Conservation (phyloP, 495 filamentous ascomycete genomes). For the Penicillium paradoxum region DNA sequence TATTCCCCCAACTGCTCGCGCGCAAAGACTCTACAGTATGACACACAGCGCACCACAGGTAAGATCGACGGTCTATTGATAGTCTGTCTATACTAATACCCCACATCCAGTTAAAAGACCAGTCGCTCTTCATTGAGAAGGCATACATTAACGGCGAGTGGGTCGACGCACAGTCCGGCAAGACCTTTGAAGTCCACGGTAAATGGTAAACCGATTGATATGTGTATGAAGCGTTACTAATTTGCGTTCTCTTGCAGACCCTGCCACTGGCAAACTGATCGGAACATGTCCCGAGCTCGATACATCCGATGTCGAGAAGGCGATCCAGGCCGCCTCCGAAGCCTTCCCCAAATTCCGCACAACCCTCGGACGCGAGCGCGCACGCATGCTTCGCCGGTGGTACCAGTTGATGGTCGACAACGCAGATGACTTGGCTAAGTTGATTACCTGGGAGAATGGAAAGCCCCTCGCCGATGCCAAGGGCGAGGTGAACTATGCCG, state of each 20-base stretch:
- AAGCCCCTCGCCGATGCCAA: slow-evolving; percentile 68
- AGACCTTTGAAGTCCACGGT: slow-evolving; percentile 79
- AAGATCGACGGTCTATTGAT: slow-evolving; percentile 2
- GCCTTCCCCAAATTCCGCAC: slow-evolving; percentile 74
- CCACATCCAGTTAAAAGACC: slow-evolving; percentile 64
- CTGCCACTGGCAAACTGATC: slow-evolving; percentile 72
- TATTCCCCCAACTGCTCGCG: slow-evolving; percentile 29
- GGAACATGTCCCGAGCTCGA: slow-evolving; percentile 80
- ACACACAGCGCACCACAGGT: slow-evolving; percentile 41
- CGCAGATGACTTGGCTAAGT: slow-evolving; percentile 75
- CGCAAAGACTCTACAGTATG: slow-evolving; percentile 41
- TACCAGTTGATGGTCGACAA: slow-evolving; percentile 87
- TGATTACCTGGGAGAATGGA: slow-evolving; percentile 84
- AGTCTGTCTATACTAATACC: not conserved
- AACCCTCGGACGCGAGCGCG: slow-evolving; percentile 72
- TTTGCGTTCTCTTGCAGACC: slow-evolving; percentile 48
- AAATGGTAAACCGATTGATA: slow-evolving; percentile 8
- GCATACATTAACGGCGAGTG: slow-evolving; percentile 85
- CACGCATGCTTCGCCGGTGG: slow-evolving; percentile 82
- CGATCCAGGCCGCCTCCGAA: slow-evolving; percentile 68
- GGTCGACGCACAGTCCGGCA: slow-evolving; percentile 66
- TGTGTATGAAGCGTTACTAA: not conserved
- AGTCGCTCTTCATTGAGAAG: slow-evolving; percentile 74
- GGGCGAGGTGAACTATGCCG: slow-evolving; percentile 67
- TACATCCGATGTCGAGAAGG: slow-evolving; percentile 65